Conservation (phyloP, 257 asterid genomes). For the Forsythia suspensa region DNA sequence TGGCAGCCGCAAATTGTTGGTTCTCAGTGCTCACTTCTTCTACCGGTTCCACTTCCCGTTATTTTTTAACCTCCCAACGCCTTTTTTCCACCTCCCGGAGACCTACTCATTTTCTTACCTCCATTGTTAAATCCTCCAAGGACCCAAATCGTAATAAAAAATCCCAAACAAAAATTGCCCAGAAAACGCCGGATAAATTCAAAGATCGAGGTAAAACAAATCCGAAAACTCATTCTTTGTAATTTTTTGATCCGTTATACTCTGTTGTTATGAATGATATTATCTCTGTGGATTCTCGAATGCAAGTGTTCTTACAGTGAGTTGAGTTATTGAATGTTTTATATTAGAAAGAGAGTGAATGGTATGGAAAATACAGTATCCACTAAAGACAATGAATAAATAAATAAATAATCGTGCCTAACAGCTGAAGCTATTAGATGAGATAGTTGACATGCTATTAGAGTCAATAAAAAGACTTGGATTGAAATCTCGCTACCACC, state of each 20-base stretch:
- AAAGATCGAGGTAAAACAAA: slow-evolving; percentile 25
- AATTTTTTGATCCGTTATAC: background rate
- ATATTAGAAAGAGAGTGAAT: background rate
- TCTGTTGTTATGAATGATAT: background rate
- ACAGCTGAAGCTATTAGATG: no score
- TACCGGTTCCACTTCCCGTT: slow-evolving; percentile 22
- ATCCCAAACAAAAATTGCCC: slow-evolving; percentile 22
- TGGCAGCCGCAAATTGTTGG: slow-evolving; percentile 43
- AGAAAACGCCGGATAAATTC: slow-evolving; percentile 26
- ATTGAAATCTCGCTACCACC: no score
- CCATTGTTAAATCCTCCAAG: slow-evolving; percentile 25
- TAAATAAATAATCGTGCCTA: no score
- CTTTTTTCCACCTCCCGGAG: slow-evolving; percentile 17
- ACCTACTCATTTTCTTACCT: slow-evolving; percentile 17
- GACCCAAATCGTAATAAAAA: slow-evolving; percentile 11
- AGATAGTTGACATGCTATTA: no score
- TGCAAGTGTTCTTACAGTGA: background rate
- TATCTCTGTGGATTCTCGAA: background rate
- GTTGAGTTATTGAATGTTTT: background rate
- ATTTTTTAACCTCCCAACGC: slow-evolving; percentile 21
- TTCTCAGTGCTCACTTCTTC: slow-evolving; percentile 39
- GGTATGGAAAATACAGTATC: background rate
- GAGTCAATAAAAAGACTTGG: no score
- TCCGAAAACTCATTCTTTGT: background rate
- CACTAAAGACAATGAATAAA: background rate